A percentile compares a stretch with the other conserved stretches of the same genome.
These are phyloP conservation scores for Jaenimonas drosophilae DNA, from an alignment of 208 protist genomes.

Conservation along the genomic window DNA sequence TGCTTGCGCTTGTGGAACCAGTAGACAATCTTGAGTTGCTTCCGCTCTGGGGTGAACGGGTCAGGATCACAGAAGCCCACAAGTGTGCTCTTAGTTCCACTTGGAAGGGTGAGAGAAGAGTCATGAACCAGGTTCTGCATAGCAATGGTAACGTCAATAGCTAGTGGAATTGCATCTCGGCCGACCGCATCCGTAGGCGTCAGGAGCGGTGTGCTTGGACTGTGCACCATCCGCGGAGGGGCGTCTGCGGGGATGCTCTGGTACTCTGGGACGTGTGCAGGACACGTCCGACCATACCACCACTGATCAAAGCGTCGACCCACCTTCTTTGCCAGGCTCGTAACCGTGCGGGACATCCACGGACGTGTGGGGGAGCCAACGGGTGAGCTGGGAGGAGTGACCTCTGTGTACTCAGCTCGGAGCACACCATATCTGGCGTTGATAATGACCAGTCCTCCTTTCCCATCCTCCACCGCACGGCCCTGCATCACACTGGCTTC, in stretches of 20 bases:
- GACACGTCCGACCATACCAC: too few relatives aligned
- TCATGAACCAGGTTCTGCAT: conserved; percentile 79
- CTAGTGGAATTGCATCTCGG: conserved; percentile 29
- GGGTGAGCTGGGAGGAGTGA: conserved; percentile 2
- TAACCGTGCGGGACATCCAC: background rate
- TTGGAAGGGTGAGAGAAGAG: conserved; percentile 60
- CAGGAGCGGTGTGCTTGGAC: too few relatives aligned
- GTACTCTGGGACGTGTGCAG: background rate
- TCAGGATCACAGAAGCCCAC: conserved; percentile 83
- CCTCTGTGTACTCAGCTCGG: conserved; percentile 41
- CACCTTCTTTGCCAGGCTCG: background rate
- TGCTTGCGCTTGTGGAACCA: conserved; percentile 76
- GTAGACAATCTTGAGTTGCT: conserved; percentile 79
- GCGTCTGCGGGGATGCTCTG: background rate
- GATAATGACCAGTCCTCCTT: conserved; percentile 75
- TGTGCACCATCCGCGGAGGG: too few relatives aligned
- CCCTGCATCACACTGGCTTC: conserved; percentile 31
- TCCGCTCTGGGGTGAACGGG: conserved; percentile 73
- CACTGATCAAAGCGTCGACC: conserved; percentile 1
- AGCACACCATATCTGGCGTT: conserved; percentile 83
- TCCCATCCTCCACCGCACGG: conserved; percentile 43
- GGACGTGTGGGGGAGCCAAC: conserved; percentile 1
- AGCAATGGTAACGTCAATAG: conserved; percentile 79
- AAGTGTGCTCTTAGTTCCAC: conserved; percentile 52
- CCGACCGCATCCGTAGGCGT: conserved; percentile 11